Evolutionary conservation across 495 filamentous ascomycete genomes (phyloP), one percentile per base, ranked within the genome.

Genomic region (Xylaria venustula): DNA sequence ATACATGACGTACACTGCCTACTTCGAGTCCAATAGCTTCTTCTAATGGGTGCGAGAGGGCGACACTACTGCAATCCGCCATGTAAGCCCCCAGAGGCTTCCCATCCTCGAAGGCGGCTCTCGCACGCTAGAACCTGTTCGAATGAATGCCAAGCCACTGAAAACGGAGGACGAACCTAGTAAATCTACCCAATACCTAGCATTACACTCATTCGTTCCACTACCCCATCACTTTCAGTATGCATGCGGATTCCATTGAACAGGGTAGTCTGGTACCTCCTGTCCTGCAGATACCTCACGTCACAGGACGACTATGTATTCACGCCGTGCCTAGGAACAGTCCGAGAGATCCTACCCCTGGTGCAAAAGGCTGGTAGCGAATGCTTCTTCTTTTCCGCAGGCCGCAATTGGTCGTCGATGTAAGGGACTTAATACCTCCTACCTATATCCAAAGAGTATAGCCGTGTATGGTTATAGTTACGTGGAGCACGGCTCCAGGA

Each of bases 281-380:
- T 49, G 47, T 15, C 36, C 42, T 58, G 55, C 55, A 58, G 55
- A 40, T 15, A 58, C 20, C 55, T 58, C 32, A 45, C 55, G 45
- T 58, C 55, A 58, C 55, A 58, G 55, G 45, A 58, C 54, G 30
- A 15, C 14, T n/a, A n/a, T 12, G 22, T 26, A 7, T 20, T 45
- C 55, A 40, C 34, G 15, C 41, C 46, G 19, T 41, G 50, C 15
- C 34, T n/a, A n/a, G n/a, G n/a, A n/a, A n/a, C n/a, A n/a, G n/a
- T n/a, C n/a, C n/a, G n/a, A n/a, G n/a, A n/a, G n/a, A n/a, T n/a
- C n/a, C n/a, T n/a, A n/a, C n/a, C n/a, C n/a, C n/a, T n/a, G n/a
- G n/a, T n/a, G n/a, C n/a, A n/a, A n/a, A n/a, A n/a, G n/a, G n/a
- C n/a, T n/a, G n/a, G n/a, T n/a, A n/a, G n/a, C n/a, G n/a, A n/a